Conservation (phyloP, 1,284 basidiomycete genomes). For the Boletus calvinii region DNA sequence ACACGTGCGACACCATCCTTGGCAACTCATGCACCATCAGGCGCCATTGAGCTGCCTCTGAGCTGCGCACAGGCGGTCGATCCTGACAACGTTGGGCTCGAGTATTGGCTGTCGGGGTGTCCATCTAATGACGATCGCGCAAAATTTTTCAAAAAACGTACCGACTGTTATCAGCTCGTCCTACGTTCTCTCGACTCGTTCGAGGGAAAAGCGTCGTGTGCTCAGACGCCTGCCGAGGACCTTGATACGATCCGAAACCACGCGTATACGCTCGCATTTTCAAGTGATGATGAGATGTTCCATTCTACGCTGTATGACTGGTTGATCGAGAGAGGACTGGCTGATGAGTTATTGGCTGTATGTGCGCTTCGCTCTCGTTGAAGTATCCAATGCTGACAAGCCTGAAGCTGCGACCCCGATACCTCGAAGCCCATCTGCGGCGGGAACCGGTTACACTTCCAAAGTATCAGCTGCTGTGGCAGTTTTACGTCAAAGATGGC, state of each 20-base stretch:
- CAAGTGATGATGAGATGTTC: conserved; percentile 88
- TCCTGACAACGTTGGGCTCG: conserved; percentile 71
- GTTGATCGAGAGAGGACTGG: conserved; percentile 77
- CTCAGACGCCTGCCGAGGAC: conserved; percentile 43
- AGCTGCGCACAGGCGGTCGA: conserved; percentile 84
- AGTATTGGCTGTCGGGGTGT: conserved; percentile 73
- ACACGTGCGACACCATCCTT: neutral
- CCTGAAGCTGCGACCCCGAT: conserved; percentile 77
- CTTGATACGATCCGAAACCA: conserved; percentile 66
- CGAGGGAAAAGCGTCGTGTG: conserved; percentile 56
- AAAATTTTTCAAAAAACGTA: conserved; percentile 59
- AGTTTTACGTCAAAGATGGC: conserved; percentile 92
- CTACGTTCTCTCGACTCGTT: conserved; percentile 80
- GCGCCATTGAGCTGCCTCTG: conserved; percentile 85
- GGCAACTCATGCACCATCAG: conserved; percentile 37
- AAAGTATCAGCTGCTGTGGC: conserved; percentile 93
- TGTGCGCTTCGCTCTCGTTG: conserved; percentile 23
- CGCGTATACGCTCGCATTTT: conserved; percentile 81
- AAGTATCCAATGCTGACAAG: conserved; percentile 9
- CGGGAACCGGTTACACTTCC: conserved; percentile 79
- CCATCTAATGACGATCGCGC: conserved; percentile 62
- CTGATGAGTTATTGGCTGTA: conserved; percentile 90
- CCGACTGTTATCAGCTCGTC: conserved; percentile 80
- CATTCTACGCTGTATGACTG: conserved; percentile 95
- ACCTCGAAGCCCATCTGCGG: conserved; percentile 84